phyloP scores from a whole-genome alignment of 75 land plant genomes.

The Selaginella moellendorffii region DNA sequence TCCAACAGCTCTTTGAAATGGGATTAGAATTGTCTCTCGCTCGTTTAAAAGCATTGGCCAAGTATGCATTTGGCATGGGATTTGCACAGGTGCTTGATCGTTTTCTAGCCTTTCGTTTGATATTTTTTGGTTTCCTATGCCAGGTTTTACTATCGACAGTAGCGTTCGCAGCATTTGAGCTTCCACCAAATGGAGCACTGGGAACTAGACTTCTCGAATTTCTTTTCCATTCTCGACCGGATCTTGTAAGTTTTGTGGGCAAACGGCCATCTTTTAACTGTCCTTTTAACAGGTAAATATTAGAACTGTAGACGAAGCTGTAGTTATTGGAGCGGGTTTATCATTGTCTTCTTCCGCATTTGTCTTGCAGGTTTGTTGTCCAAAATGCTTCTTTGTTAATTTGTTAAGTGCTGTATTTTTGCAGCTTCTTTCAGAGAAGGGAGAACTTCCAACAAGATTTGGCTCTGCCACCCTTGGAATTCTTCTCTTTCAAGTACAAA shows the following conservation, averaged over 20 bases:
- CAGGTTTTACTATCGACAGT: conserved; percentile 81
- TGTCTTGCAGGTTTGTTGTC: conserved; percentile 63
- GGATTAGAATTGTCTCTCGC: conserved; percentile 91
- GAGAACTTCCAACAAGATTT: conserved; percentile 88
- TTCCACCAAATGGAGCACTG: conserved; percentile 94
- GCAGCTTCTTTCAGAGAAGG: conserved; percentile 88
- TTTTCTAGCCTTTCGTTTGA: no score
- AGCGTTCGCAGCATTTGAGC: conserved; percentile 97
- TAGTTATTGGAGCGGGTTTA: conserved; percentile 94
- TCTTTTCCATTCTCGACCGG: conserved; percentile 81
- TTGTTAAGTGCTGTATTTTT: not conserved
- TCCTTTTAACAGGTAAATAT: conserved; percentile 49
- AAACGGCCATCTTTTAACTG: not conserved
- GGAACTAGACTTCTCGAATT: conserved; percentile 52
- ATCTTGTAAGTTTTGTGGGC: conserved; percentile 70
- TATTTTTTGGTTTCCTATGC: no score
- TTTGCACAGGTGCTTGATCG: conserved; percentile 72
- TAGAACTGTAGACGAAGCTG: conserved; percentile 82
- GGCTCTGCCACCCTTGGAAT: conserved; percentile 74
- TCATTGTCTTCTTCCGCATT: conserved; percentile 98
- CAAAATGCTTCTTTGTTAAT: not conserved
- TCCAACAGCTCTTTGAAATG: conserved; percentile 94
- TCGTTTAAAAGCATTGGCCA: conserved; percentile 85
- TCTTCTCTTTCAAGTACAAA: conserved; percentile 51
- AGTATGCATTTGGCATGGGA: conserved; percentile 95